phyloP scores from a whole-genome alignment of 2,329 filamentous ascomycete species.

The Penicillium sp. region DNA sequence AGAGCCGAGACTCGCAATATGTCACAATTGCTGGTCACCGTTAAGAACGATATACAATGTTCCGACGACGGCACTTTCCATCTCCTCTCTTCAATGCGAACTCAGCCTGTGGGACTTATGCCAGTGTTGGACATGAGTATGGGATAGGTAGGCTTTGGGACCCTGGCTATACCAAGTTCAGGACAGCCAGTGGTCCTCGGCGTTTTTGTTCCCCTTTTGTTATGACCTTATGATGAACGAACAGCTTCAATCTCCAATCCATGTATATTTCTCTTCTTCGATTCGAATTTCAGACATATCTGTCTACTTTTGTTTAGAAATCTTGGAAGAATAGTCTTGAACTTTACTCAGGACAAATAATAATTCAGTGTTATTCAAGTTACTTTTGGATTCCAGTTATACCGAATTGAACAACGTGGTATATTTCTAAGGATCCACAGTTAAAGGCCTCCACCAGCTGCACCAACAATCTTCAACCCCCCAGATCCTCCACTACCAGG shows the following conservation, averaged over 20 bases:
- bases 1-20: not conserved
- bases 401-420: not conserved
- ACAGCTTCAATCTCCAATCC: not conserved
- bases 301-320: not conserved
- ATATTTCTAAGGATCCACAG: not conserved
- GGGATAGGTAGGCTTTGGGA: not conserved
- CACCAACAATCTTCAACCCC: conserved; percentile 51
- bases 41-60: not conserved
- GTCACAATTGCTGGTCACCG: not conserved
- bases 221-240: conserved; percentile 22
- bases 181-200: not conserved
- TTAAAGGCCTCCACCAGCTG: conserved; percentile 42
- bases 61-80: not conserved
- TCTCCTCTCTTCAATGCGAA: not conserved
- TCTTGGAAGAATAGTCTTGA: not conserved
- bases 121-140: not conserved
- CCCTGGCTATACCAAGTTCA: not conserved
- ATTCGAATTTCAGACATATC: not conserved
- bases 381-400: not conserved
- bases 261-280: conserved; percentile 8
- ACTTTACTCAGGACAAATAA: not conserved
- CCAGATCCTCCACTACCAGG: conserved; percentile 38
- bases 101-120: not conserved
- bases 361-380: not conserved
- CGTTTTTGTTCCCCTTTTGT: not conserved